Percentiles rank a stretch among this genome's conserved stretches.
These are phyloP conservation scores for Ustilago shanxiensis DNA, from an alignment of 1,284 basidiomycete species.

Conservation along the genomic window DNA sequence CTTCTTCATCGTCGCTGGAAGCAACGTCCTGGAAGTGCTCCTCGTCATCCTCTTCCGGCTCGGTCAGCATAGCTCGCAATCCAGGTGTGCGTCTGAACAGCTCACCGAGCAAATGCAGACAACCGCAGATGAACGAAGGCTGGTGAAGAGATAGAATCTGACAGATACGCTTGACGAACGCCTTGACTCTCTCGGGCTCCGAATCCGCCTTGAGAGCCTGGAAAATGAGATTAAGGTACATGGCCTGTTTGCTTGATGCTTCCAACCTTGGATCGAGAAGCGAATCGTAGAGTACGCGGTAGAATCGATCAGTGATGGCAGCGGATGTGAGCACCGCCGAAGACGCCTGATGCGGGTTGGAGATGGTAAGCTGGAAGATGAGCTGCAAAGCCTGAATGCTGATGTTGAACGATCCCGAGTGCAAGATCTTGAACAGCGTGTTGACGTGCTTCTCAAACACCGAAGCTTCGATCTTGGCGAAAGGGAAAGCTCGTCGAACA, in stretches of 20 bases:
- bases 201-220: constrained; percentile 87
- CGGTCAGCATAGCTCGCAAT: constrained; percentile 78
- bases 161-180: constrained; percentile 86
- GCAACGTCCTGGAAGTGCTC: constrained; percentile 73
- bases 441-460: constrained; percentile 88
- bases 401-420: constrained; percentile 91
- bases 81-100: constrained; percentile 82
- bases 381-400: constrained; percentile 92
- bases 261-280: constrained; percentile 85
- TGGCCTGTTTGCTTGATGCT: constrained; percentile 90
- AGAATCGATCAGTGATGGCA: constrained; percentile 78
- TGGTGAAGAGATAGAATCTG: constrained; percentile 84
- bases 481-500: constrained; percentile 94
- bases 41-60: constrained; percentile 71
- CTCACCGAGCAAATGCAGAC: constrained; percentile 76
- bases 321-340: constrained; percentile 36
- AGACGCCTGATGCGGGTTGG: constrained; percentile 35
- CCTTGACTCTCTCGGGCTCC: constrained; percentile 79
- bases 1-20: constrained; percentile 59
- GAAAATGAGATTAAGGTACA: constrained; percentile 96
- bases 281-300: constrained; percentile 89
- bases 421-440: constrained; percentile 94
- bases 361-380: constrained; percentile 81
- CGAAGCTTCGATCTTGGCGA: constrained; percentile 79
- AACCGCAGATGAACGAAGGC: constrained; percentile 90